Conservation (phyloP, 2,329 filamentous ascomycete genomes). For the Ascocoryne sarcoides region DNA sequence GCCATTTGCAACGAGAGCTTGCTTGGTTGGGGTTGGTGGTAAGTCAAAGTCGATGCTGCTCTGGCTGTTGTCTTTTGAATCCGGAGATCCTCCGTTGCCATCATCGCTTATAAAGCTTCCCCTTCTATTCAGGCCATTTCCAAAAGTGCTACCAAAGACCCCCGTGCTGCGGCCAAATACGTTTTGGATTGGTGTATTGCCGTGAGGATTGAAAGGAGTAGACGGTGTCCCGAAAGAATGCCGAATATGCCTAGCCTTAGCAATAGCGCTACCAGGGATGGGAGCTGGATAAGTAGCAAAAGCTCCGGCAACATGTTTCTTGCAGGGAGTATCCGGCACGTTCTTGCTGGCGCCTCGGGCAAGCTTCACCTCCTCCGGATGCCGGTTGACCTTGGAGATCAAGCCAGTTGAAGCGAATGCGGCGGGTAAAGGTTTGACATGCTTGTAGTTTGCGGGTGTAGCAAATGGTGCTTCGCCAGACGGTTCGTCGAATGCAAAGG, state of each 20-base stretch:
- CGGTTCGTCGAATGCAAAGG: slow-evolving; percentile 30
- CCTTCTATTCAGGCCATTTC: slow-evolving; percentile 35
- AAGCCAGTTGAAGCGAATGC: slow-evolving; percentile 93
- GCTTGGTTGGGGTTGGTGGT: slow-evolving; percentile 92
- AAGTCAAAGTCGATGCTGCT: slow-evolving; percentile 58
- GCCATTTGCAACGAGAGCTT: slow-evolving; percentile 32
- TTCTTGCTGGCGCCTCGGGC: slow-evolving; percentile 46
- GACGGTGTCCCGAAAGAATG: slow-evolving; percentile 72
- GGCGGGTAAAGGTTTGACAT: slow-evolving; percentile 65
- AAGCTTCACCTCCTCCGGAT: slow-evolving; percentile 57
- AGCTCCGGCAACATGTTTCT: slow-evolving; percentile 60
- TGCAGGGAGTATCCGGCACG: slow-evolving; percentile 94
- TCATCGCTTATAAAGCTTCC: slow-evolving; percentile 76
- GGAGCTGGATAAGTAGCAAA: slow-evolving; percentile 57
- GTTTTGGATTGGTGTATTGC: slow-evolving; percentile 35
- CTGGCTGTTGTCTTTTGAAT: slow-evolving; percentile 53
- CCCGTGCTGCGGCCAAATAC: slow-evolving; percentile 46
- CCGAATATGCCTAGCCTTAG: slow-evolving; percentile 53
- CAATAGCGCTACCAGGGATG: slow-evolving; percentile 48
- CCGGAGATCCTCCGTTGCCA: slow-evolving; percentile 41
- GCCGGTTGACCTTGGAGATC: slow-evolving; percentile 87
- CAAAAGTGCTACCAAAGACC: slow-evolving; percentile 51
- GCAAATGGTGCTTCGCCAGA: slow-evolving; percentile 49
- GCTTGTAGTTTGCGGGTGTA: slow-evolving; percentile 69
- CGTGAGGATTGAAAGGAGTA: slow-evolving; percentile 66